Evolutionary conservation across 768 basidiomycete species (phyloP), one percentile per base, ranked within the genome.

Genomic region (Trametes cinnabarina): DNA sequence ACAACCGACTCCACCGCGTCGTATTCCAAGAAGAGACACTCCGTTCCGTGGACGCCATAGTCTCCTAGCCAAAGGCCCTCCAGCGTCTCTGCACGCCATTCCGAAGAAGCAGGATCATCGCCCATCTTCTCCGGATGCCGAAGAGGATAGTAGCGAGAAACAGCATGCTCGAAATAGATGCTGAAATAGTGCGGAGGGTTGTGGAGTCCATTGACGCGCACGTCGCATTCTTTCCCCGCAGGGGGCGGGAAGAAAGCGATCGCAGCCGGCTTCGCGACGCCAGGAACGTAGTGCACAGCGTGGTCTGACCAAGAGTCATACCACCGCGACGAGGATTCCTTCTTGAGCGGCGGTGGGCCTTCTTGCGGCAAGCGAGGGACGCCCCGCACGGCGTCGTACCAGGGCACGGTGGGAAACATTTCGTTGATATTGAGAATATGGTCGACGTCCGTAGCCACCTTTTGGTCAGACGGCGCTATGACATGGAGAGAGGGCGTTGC

Each of bases 51-150:
- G 6, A 58, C 23, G 3, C 57, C 64, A 44, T 68, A 66, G 34
- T 63, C 49, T 15, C 68, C 68, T n/a, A 68, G 50, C 68, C 68
- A 68, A 9, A 68, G 26, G 1, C 68, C 68, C n/a, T 55, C 64
- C 17, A 68, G 52, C 14, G 39, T 53, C 19, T 35, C 32, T 23
- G 63, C 56, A 14, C 39, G 23, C 67, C 68, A 66, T 5, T 54
- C 30, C 3, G 48, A 41, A 11, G 52, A 51, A 2, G 44, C 30
- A 10, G 62, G 61, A 8, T 64, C 59, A 10, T 58, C 49, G 5
- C 56, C 61, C 8, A 26, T 23, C 20, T 52, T 48, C 1, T 41
- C 37, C 3, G n/a, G 25, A 12, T 40, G 30, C 17, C 58, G 61
- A 19, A 68, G 47, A 0, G 65, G 60, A 51, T 60, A 68, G 51